Conservation (phyloP, 2,329 filamentous ascomycete genomes). For the Thelonectria olida region DNA sequence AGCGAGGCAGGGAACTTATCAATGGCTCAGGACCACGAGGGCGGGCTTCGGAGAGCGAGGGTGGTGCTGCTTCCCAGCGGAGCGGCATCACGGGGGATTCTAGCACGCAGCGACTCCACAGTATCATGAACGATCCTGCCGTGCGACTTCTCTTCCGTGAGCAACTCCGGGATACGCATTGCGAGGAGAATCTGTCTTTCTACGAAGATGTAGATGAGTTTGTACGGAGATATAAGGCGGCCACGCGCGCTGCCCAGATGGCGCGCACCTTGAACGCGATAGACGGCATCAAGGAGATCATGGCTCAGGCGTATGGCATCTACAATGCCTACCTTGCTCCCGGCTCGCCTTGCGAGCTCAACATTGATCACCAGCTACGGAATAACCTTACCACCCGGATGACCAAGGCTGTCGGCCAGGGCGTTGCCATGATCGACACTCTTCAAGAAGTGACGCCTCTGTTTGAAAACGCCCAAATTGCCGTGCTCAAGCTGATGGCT, state of each 20-base stretch:
- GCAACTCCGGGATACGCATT: constrained; percentile 93
- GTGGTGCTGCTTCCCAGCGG: constrained; percentile 51
- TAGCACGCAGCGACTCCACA: constrained; percentile 91
- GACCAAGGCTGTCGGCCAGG: constrained; percentile 96
- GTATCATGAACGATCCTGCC: constrained; percentile 91
- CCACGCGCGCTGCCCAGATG: constrained; percentile 71
- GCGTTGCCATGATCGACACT: constrained; percentile 91
- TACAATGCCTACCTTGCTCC: constrained; percentile 98
- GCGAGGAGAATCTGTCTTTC: constrained; percentile 96
- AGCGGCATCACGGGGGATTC: constrained; percentile 82
- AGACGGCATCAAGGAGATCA: constrained; percentile 92
- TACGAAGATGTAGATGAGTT: constrained; percentile 96
- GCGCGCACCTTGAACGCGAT: constrained; percentile 71
- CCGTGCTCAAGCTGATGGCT: constrained; percentile 98
- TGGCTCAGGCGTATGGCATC: constrained; percentile 94
- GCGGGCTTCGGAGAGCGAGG: constrained; percentile 69
- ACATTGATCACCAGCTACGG: constrained; percentile 94
- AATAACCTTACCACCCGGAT: constrained; percentile 95
- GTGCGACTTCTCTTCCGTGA: constrained; percentile 91
- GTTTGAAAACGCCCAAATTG: constrained; percentile 93
- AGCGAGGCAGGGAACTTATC: constrained; percentile 77
- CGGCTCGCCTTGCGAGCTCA: constrained; percentile 95
- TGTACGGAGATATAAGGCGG: constrained; percentile 71
- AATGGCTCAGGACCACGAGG: constrained; percentile 63
- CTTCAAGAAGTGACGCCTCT: constrained; percentile 88